Evolutionary conservation across 148 eudicot genomes (phyloP).

Genomic region (Cornus kousa): DNA sequence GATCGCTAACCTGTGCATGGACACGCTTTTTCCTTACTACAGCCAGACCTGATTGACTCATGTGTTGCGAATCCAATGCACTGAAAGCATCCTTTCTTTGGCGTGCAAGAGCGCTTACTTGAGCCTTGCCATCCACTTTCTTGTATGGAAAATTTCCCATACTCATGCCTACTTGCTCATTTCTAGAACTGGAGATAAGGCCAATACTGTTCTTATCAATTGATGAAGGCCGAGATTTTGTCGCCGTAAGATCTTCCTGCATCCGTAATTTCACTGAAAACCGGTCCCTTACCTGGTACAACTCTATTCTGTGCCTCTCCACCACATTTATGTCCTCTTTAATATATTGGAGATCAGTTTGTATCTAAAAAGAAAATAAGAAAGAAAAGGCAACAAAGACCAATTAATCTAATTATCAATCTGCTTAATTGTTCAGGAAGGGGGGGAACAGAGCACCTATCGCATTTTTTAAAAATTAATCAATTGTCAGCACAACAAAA

Average conservation of each 20-base stretch:
- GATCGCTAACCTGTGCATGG: constrained; percentile 69
- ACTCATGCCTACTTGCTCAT: constrained; percentile 51
- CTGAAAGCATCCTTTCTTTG: constrained; percentile 55
- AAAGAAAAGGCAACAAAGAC: constrained; percentile 16
- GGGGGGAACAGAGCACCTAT: neutral
- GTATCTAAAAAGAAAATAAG: constrained; percentile 40
- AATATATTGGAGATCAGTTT: constrained; percentile 71
- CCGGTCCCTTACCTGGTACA: constrained; percentile 71
- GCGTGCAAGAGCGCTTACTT: constrained; percentile 43
- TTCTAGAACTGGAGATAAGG: constrained; percentile 48
- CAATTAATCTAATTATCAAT: constrained; percentile 4
- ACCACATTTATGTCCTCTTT: constrained; percentile 76
- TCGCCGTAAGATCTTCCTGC: constrained; percentile 50
- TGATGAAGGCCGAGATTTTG: constrained; percentile 51
- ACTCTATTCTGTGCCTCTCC: constrained; percentile 72
- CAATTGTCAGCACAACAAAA: neutral
- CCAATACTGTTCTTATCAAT: constrained; percentile 44
- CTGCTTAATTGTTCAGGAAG: neutral
- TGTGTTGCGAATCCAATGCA: constrained; percentile 56
- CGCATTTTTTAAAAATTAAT: neutral
- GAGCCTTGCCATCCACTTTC: constrained; percentile 61
- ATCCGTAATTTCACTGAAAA: constrained; percentile 62
- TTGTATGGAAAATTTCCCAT: constrained; percentile 51
- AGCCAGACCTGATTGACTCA: constrained; percentile 75
- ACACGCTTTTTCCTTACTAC: constrained; percentile 83